phyloP scores from a whole-genome alignment of 345 rosid genomes.

The Erodium maritimum region DNA sequence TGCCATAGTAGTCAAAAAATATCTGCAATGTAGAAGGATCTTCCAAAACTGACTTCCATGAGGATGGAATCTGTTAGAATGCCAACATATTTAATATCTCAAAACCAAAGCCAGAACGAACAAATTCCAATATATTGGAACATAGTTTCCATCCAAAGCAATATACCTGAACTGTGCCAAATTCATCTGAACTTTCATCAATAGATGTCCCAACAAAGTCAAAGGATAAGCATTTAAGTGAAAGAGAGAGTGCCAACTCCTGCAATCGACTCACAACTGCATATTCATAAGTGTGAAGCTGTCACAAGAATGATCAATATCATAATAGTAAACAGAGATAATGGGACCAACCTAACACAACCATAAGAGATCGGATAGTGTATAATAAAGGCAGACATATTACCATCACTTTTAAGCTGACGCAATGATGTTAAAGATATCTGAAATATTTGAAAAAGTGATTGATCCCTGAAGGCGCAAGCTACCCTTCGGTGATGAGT shows the following conservation, averaged over 20 bases:
- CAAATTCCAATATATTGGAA: constrained; percentile 3
- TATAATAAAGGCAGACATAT: constrained; percentile 4
- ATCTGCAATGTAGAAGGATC: constrained; percentile 87
- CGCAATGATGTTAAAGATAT: constrained; percentile 76
- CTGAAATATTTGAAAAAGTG: constrained; percentile 85
- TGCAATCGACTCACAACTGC: constrained; percentile 67
- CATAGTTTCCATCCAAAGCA: background rate
- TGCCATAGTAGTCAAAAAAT: constrained; percentile 89
- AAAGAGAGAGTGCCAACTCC: constrained; percentile 93
- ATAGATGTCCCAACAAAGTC: constrained; percentile 96
- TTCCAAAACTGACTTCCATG: constrained; percentile 87
- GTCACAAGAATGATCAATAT: constrained; percentile 8
- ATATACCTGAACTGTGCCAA: constrained; percentile 95
- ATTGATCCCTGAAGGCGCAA: constrained; percentile 85
- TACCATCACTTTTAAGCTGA: constrained; percentile 94
- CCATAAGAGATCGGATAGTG: background rate
- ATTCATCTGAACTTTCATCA: constrained; percentile 98
- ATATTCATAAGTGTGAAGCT: constrained; percentile 13
- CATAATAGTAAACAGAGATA: constrained; percentile 1
- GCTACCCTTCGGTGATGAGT: constrained; percentile 89
- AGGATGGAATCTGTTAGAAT: constrained; percentile 58
- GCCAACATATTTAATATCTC: constrained; percentile 8
- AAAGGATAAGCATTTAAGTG: constrained; percentile 87
- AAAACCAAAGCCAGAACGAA: constrained; percentile 4
- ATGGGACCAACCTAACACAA: background rate